Evolutionary conservation across 1,284 basidiomycete species (phyloP), one percentile per base, ranked within the genome.

Genomic region (Ceratobasidium sp.): DNA sequence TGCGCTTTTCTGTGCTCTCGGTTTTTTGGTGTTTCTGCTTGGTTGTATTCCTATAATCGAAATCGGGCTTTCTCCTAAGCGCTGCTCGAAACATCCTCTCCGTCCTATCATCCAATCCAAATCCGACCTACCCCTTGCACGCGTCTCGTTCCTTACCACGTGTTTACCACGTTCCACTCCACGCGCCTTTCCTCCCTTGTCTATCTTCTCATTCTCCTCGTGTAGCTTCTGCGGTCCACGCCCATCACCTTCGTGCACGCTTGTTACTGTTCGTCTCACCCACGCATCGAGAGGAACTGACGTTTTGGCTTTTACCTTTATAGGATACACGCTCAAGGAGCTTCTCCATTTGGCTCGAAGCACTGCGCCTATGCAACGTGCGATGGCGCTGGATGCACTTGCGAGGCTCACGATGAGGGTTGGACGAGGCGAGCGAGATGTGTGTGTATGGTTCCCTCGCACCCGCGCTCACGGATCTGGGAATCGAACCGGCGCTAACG

Each of bases 241-340:
- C 53, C 53, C 23, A 56, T 33, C 26, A 26, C 9, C 10, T 13
- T n/a, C 26, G 33, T 28, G 20, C 42, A 71, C 69, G 33, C 40
- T 64, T 44, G 33, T 26, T 39, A 64, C 33, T 33, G 33, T 33
- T 64, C n/a, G 70, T 61, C 23, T 56, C 53, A 23, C 53, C 23
- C 20, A 9, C 5, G 9, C 13, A 20, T 58, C 20, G 58, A 13
- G 40, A 10, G 39, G 20, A 46, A 33, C 75, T 77, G 44, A 77
- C 64, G 64, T 58, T 12, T 53, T 66, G 18, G 26, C 33, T 70
- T 39, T 15, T 70, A 26, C 49, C 49, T 44, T 75, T 23, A 58
- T 68, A 77, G 97, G 97, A 0, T 98, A 98, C 84, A 97, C 95
- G 0, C 86, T 97, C 0, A 91, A 94, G 51, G 97, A 98, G 80